Evolutionary conservation across 176 grass and related monocot species (phyloP).

Genomic region (Juncus effusus): DNA sequence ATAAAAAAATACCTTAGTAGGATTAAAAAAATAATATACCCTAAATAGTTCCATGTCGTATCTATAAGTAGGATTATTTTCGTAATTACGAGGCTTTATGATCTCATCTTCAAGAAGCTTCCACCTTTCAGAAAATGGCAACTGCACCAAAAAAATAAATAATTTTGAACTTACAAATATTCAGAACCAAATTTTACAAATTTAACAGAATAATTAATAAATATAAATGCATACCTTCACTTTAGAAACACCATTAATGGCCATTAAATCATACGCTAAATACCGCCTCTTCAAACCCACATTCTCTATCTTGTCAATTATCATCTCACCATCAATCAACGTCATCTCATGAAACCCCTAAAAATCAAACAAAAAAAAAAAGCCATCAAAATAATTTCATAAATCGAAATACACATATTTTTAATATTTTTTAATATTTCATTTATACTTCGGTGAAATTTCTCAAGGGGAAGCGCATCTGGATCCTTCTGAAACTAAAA

Average conservation of each 20-base stretch:
- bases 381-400: background rate
- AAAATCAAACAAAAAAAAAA: constrained; percentile 30
- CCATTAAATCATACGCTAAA: constrained; percentile 87
- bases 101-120: constrained; percentile 94
- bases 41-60: constrained; percentile 99
- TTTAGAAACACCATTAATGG: constrained; percentile 52
- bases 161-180: constrained; percentile 14
- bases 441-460: constrained; percentile 61
- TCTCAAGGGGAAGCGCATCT: constrained; percentile 90
- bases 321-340: constrained; percentile 98
- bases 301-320: constrained; percentile 90
- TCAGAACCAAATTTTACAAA: background rate
- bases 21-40: constrained; percentile 32
- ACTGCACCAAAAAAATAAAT: constrained; percentile 38
- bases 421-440: constrained; percentile 21
- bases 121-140: constrained; percentile 96
- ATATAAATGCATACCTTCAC: constrained; percentile 50
- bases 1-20: constrained; percentile 4
- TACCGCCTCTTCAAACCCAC: constrained; percentile 86
- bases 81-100: constrained; percentile 59
- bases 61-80: constrained; percentile 84
- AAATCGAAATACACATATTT: constrained; percentile 24
- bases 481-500: constrained; percentile 91
- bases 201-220: constrained; percentile 10
- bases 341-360: constrained; percentile 77